Base-by-base conservation (phyloP, 768 basidiomycete genomes). In the Kwoniella pini region DNA sequence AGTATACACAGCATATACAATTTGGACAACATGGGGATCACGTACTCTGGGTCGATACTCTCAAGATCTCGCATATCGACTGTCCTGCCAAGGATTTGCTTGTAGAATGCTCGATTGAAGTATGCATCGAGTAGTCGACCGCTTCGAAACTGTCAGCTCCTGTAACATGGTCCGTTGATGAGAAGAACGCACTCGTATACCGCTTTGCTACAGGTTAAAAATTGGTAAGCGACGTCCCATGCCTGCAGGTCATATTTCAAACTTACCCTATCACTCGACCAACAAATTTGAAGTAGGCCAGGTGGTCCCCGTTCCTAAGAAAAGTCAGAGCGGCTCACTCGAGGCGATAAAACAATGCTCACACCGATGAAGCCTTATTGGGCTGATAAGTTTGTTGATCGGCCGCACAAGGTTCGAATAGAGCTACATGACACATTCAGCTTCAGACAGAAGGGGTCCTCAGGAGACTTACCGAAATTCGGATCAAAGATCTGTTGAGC, bases 401-500 rank as follows among this genome's bases (percentile, higher is more conserved):
- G 3, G 92, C 94, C 0, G 92, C 93, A 75, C 92, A 96, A 17
- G 96, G 95, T 75, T 98, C 92, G 85, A 99, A 99, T 26, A 98
- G 84, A 4, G 93, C 95, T 78, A 31, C 17, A 42, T 1, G 36
- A 36, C n/a, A 24, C 10, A 5, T 36, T 64, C 57, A 66, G 60
- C 52, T 26, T 13, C 52, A 19, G n/a, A 17, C 19, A 22, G 4
- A 31, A 36, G 10, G 45, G 13, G 31, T 7, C 24, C 6, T 17
- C 2, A 33, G 13, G 44, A 43, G 13, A 65, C 72, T 60, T 48
- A 75, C 71, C 71, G 69, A 96, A 96, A 80, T 95, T 91, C 24
- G 96, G 95, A 77, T 99, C 92, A 80, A 99, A 99, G 89, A 99
- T 99, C 78, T 96, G 93, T 51, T 93, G 85, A 1, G 96, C 94